Evolutionary conservation across 352 stramenopile species (phyloP).

Genomic region (Globisporangium radiosum): DNA sequence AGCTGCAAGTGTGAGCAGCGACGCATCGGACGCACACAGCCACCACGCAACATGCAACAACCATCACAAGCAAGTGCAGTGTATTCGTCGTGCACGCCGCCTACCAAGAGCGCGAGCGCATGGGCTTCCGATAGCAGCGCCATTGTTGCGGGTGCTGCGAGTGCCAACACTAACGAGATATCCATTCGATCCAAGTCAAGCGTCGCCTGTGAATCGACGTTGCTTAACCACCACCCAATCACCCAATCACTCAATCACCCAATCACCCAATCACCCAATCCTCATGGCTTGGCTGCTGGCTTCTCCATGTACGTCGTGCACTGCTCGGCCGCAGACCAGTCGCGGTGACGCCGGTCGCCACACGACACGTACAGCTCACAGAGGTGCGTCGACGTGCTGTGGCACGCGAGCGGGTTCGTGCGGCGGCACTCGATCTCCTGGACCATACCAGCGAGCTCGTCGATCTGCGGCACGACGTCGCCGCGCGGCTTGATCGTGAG

Average conservation of each 20-base stretch:
- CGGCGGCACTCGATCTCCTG: slow-evolving; percentile 83
- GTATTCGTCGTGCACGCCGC: slow-evolving; percentile 1
- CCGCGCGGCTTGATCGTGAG: slow-evolving; percentile 75
- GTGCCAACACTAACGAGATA: not conserved
- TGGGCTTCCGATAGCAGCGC: slow-evolving; percentile 8
- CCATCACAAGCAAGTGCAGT: not conserved
- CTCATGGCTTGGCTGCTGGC: not conserved
- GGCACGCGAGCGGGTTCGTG: slow-evolving; percentile 71
- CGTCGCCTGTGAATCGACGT: no score
- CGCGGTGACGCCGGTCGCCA: slow-evolving; percentile 65
- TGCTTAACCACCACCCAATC: not conserved
- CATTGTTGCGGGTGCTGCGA: not conserved
- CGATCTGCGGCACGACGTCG: slow-evolving; percentile 77
- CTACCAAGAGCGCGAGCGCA: slow-evolving; percentile 12
- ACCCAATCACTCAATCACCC: not conserved
- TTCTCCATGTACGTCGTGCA: slow-evolving; percentile 60
- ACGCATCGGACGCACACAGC: not conserved
- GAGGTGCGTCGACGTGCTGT: slow-evolving; percentile 80
- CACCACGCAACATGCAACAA: not conserved
- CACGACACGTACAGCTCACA: slow-evolving; percentile 81
- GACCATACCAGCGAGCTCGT: slow-evolving; percentile 80
- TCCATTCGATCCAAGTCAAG: no score
- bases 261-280: not conserved
- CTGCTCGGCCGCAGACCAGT: slow-evolving; percentile 72
- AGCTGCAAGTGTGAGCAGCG: not conserved